Conservation (phyloP, 257 asterid genomes). For the Solanum piurae region DNA sequence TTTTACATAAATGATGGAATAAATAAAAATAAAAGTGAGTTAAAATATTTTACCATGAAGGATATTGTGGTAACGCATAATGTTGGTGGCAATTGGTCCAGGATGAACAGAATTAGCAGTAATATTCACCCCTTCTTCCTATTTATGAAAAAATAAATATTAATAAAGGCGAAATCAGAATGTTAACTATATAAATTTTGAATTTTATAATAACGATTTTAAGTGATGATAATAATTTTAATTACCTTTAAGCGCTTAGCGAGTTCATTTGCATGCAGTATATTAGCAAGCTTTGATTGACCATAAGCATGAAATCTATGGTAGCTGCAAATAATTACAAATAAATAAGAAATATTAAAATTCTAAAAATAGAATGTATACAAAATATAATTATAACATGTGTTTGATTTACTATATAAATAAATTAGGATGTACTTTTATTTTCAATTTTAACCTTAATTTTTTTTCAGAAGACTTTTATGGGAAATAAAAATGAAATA, state of each 20-base stretch:
- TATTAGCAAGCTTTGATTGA: conserved; percentile 74
- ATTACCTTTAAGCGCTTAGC: conserved; percentile 50
- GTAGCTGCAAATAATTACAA: conserved; percentile 30
- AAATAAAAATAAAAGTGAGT: not conserved
- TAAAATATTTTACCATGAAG: conserved; percentile 25
- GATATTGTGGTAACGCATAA: conserved; percentile 34
- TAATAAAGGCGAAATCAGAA: not conserved
- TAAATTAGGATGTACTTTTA: too few species aligned
- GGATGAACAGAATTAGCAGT: conserved; percentile 88
- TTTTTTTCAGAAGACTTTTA: not conserved
- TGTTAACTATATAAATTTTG: not conserved
- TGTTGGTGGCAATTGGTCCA: conserved; percentile 71
- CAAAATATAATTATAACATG: not conserved
- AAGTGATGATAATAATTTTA: not conserved
- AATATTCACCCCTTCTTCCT: conserved; percentile 72
- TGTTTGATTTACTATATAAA: too few species aligned
- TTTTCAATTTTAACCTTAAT: too few species aligned
- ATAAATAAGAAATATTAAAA: not conserved
- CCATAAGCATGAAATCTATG: conserved; percentile 46
- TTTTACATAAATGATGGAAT: not conserved
- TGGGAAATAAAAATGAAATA: not conserved
- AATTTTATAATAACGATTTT: not conserved
- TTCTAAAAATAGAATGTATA: not conserved
- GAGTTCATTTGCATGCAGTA: conserved; percentile 67
- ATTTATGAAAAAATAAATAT: not conserved